Evolutionary conservation across 495 filamentous ascomycete genomes (phyloP).

Genomic region (Trichoderma parareesei): DNA sequence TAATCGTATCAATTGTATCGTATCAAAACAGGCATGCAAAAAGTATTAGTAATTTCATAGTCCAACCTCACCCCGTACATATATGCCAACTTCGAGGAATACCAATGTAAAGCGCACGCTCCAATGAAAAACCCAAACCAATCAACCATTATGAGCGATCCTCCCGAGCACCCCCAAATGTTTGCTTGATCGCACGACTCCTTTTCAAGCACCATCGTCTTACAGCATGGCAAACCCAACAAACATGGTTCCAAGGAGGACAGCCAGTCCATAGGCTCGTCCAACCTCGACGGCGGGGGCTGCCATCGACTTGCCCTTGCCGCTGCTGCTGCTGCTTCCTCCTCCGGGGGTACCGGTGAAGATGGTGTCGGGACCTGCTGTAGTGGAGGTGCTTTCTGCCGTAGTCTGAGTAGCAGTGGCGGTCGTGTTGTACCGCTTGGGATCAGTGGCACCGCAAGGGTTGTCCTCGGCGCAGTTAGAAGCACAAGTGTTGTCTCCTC

Average conservation of each 20-base stretch:
- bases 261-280: slow-evolving; percentile 48
- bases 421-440: slow-evolving; percentile 52
- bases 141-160: neutral
- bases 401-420: slow-evolving; percentile 36
- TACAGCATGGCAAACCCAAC: slow-evolving; percentile 59
- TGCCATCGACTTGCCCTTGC: slow-evolving; percentile 28
- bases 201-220: slow-evolving; percentile 10
- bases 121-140: neutral
- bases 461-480: slow-evolving; percentile 57
- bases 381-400: slow-evolving; percentile 25
- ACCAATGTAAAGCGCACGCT: neutral
- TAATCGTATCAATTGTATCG: neutral
- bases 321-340: slow-evolving; percentile 25
- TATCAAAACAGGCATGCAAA: slow-evolving; percentile 1
- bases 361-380: slow-evolving; percentile 26
- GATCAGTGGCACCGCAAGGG: slow-evolving; percentile 73
- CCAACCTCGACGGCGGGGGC: slow-evolving; percentile 38
- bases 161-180: neutral
- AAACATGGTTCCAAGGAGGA: slow-evolving; percentile 50
- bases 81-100: neutral
- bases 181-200: neutral
- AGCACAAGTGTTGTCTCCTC: slow-evolving; percentile 50
- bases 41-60: neutral
- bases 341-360: slow-evolving; percentile 46
- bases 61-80: neutral